Base-by-base conservation (phyloP, 2,329 filamentous ascomycete genomes). In the Penicillium janthinellum region DNA sequence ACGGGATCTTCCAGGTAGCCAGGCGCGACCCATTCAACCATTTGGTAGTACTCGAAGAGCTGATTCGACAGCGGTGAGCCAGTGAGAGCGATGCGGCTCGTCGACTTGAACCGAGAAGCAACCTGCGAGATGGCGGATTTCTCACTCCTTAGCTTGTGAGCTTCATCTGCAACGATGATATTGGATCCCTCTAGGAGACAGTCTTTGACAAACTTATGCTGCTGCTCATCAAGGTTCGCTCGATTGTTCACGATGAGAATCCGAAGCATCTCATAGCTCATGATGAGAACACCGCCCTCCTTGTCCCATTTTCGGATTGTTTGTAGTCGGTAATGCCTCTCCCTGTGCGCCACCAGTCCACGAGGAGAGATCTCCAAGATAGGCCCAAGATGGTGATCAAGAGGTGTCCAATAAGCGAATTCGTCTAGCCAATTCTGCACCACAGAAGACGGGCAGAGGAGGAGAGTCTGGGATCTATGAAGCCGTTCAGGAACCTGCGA, bases 21-120 rank as follows among this genome's bases (percentile, higher is more conserved):
- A 0, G 90, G 90, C 1, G 91, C 88, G 53, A 95, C 87, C 91
- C 92, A 96, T 63, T 93, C 85, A 59, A 96, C 89, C 86, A 96
- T 91, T n/a, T 87, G 79, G 70, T 88, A 92, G 70, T 96, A 96
- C 68, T 97, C 93, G 31, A 84, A 79, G 0, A 96, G 86, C 54
- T 91, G 90, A 70, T 96, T 97, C 4, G 90, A 88, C 54, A 97
- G 79, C 0, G 93, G 93, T 0, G 92, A 94, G 0, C 92, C 93
- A 0, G 92, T 96, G 62, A 97, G 80, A 5, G 92, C 93, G 64
- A 97, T 90, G 11, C 92, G 87, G 60, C 83, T 88, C 56, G 79
- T 84, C 0, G 92, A 90, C 60, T 73, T 81, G 70, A 97, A 89
- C 11, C 78, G 73, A 1, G 78, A 78, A 20, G 88, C 85, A 5